Evolutionary conservation across 768 basidiomycete genomes (phyloP).

Genomic region (Auricularia cornea): DNA sequence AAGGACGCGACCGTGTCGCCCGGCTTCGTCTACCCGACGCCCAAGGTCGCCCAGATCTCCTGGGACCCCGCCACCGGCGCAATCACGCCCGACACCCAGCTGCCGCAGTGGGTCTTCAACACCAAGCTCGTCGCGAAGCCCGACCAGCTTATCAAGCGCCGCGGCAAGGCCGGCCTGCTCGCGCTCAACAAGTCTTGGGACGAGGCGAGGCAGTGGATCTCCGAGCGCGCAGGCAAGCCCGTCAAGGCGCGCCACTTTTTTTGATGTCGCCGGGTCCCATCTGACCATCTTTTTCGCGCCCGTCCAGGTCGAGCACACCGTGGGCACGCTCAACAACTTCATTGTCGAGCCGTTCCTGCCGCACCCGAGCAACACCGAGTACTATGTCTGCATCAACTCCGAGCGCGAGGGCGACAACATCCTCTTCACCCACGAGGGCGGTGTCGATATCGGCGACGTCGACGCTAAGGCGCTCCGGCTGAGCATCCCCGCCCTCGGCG

Average conservation of each 20-base stretch:
- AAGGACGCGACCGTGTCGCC: constrained; percentile 40
- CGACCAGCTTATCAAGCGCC: constrained; percentile 98
- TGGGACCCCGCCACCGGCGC: constrained; percentile 68
- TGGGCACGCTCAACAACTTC: constrained; percentile 94
- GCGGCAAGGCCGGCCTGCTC: constrained; percentile 95
- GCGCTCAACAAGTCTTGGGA: constrained; percentile 90
- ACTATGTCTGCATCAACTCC: constrained; percentile 97
- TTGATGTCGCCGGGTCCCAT: constrained; percentile 4
- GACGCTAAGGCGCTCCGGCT: constrained; percentile 94
- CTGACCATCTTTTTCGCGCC: constrained; percentile 5
- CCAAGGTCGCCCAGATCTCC: constrained; percentile 75
- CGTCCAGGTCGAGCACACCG: constrained; percentile 86
- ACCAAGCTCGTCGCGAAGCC: constrained; percentile 92
- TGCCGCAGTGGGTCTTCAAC: constrained; percentile 77
- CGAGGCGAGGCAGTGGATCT: constrained; percentile 82
- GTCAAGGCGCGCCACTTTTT: constrained; percentile 55
- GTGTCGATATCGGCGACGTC: constrained; percentile 97
- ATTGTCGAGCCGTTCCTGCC: constrained; percentile 99
- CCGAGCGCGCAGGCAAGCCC: constrained; percentile 82
- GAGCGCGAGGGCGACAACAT: constrained; percentile 90
- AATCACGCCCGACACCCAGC: constrained; percentile 47
- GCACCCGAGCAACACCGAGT: constrained; percentile 88
- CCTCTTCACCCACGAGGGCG: constrained; percentile 98
- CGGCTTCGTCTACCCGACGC: constrained; percentile 54
- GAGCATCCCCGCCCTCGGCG: constrained; percentile 62